Percentiles rank a stretch among this genome's conserved stretches.
phyloP scores from a whole-genome alignment of 805 yeast genomes.

The Ogataea pilisensis region DNA sequence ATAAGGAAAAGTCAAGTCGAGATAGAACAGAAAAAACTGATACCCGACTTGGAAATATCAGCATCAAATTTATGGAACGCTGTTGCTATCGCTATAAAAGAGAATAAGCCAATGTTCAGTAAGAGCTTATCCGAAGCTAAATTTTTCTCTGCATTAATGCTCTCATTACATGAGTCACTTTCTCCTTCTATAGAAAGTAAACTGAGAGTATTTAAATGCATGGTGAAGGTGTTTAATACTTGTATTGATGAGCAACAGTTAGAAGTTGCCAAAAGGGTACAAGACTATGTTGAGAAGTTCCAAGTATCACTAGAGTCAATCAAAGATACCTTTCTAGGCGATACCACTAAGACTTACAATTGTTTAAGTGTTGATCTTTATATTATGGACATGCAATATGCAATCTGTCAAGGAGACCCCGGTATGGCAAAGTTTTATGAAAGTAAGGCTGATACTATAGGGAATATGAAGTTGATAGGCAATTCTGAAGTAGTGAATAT shows the following conservation, averaged over 20 bases:
- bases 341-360: neutral
- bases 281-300: slow-evolving; percentile 28
- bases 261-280: slow-evolving; percentile 19
- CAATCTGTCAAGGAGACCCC: slow-evolving; percentile 29
- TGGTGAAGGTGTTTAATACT: slow-evolving; percentile 26
- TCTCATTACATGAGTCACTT: slow-evolving; percentile 30
- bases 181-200: slow-evolving; percentile 20
- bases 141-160: slow-evolving; percentile 29
- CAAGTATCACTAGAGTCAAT: slow-evolving; percentile 19
- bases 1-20: slow-evolving; percentile 4
- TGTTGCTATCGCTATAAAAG: slow-evolving; percentile 25
- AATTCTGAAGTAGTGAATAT: slow-evolving; percentile 24
- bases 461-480: slow-evolving; percentile 11
- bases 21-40: neutral
- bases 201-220: slow-evolving; percentile 31
- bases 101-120: slow-evolving; percentile 3
- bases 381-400: slow-evolving; percentile 30
- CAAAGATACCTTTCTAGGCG: slow-evolving; percentile 2
- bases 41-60: slow-evolving; percentile 8
- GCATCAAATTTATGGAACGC: slow-evolving; percentile 38
- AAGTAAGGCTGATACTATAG: slow-evolving; percentile 24
- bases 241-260: slow-evolving; percentile 25
- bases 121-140: slow-evolving; percentile 19
- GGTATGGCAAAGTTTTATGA: slow-evolving; percentile 34
- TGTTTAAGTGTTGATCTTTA: slow-evolving; percentile 25